Percentiles rank a stretch among this genome's conserved stretches.
Evolutionary conservation across 306 rosid genomes (phyloP).

Genomic region (Begonia peltatifolia): DNA sequence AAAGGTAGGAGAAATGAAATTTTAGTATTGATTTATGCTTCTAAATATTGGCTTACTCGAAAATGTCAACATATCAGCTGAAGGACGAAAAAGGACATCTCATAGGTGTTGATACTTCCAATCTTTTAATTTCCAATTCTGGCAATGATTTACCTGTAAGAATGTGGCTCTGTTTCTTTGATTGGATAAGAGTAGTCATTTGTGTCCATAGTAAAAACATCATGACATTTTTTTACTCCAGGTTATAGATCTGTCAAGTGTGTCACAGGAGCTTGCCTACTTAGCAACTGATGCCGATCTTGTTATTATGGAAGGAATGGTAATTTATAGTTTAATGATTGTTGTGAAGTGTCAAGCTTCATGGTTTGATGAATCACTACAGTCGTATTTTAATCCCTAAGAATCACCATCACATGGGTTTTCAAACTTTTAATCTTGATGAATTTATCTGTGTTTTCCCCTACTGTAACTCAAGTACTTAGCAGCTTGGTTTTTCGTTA

Average conservation of each 20-base stretch:
- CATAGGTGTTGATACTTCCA: constrained; percentile 59
- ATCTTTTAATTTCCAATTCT: constrained; percentile 69
- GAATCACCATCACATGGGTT: neutral
- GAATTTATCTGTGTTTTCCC: too few relatives aligned
- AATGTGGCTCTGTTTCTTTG: neutral
- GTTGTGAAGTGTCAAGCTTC: constrained; percentile 4
- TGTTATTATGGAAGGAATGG: constrained; percentile 94
- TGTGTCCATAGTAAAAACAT: too few relatives aligned
- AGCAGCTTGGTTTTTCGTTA: too few relatives aligned
- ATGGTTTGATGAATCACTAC: too few relatives aligned
- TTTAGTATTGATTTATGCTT: constrained; percentile 3
- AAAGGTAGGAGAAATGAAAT: constrained; percentile 29
- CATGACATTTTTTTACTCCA: constrained; percentile 11
- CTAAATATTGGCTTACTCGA: constrained; percentile 15
- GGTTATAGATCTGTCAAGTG: constrained; percentile 86
- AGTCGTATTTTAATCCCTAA: too few relatives aligned
- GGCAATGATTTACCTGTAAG: constrained; percentile 98
- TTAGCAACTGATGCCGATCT: constrained; percentile 81
- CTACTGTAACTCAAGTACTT: too few relatives aligned
- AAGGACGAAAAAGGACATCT: constrained; percentile 59
- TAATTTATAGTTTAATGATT: constrained; percentile 19
- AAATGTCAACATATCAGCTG: constrained; percentile 41
- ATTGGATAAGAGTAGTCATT: too few relatives aligned
- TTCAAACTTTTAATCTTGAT: too few relatives aligned
- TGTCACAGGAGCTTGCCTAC: constrained; percentile 78